Conservation (phyloP, 2,329 filamentous ascomycete genomes). For the Kalaharituber pfeilii region DNA sequence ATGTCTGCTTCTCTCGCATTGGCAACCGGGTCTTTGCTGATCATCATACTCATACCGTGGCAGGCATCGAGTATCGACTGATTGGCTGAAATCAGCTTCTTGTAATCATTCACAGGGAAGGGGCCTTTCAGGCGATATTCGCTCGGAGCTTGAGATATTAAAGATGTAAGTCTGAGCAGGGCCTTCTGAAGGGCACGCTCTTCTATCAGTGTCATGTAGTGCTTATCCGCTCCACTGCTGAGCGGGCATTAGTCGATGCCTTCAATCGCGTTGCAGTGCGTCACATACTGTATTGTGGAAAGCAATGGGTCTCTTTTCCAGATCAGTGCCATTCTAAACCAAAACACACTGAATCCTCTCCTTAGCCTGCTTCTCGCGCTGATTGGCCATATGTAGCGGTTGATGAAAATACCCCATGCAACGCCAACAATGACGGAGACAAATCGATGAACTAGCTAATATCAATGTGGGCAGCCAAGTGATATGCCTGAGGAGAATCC, state of each 20-base stretch:
- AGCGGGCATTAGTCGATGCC: background rate
- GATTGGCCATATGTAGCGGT: conserved; percentile 81
- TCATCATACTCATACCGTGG: conserved; percentile 88
- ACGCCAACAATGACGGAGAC: conserved; percentile 73
- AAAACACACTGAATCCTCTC: conserved; percentile 75
- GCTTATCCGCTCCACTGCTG: conserved; percentile 24
- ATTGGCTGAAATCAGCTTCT: conserved; percentile 59
- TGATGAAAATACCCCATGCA: conserved; percentile 81
- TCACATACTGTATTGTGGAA: background rate
- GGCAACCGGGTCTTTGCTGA: conserved; percentile 57
- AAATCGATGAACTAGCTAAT: conserved; percentile 49
- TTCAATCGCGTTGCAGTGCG: conserved; percentile 5
- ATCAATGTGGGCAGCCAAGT: conserved; percentile 23
- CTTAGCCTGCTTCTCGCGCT: conserved; percentile 76
- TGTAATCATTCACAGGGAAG: conserved; percentile 59
- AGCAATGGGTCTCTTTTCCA: conserved; percentile 89
- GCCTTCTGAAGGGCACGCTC: conserved; percentile 60
- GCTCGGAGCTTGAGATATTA: conserved; percentile 54
- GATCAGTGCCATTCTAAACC: conserved; percentile 84
- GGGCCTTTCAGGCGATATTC: conserved; percentile 82
- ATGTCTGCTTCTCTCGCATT: conserved; percentile 68
- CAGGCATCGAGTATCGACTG: conserved; percentile 80
- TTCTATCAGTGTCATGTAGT: conserved; percentile 77
- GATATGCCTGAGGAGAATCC: too few relatives aligned
- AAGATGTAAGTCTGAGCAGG: conserved; percentile 23